Evolutionary conservation across 2,329 filamentous ascomycete genomes (phyloP).

Genomic region (Pseudocercospora fijiensis): DNA sequence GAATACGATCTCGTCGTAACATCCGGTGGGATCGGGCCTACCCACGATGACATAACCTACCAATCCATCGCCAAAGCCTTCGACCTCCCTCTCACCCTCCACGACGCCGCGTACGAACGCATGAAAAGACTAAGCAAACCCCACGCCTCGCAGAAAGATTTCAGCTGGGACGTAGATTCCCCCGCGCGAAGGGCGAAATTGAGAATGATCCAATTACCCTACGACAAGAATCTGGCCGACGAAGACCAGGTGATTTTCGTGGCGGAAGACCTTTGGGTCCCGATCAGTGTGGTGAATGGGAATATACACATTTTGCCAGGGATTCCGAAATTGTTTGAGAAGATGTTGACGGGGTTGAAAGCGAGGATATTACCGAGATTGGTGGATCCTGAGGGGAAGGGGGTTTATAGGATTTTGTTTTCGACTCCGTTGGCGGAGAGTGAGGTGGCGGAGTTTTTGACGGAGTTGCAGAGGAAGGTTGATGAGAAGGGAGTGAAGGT

Average conservation of each 20-base stretch:
- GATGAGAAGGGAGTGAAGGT: constrained; percentile 81
- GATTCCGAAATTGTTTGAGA: constrained; percentile 80
- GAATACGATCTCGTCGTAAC: constrained; percentile 95
- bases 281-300: constrained; percentile 81
- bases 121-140: constrained; percentile 82
- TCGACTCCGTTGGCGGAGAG: constrained; percentile 88
- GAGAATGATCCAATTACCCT: constrained; percentile 86
- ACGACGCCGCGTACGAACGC: constrained; percentile 71
- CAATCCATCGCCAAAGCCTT: constrained; percentile 91
- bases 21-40: constrained; percentile 92
- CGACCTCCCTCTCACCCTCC: constrained; percentile 69
- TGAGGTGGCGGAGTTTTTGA: constrained; percentile 77
- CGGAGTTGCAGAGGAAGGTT: constrained; percentile 71
- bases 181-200: constrained; percentile 76
- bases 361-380: constrained; percentile 68
- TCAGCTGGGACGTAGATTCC: constrained; percentile 82
- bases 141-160: constrained; percentile 66
- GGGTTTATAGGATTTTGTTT: constrained; percentile 74
- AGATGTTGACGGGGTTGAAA: constrained; percentile 73
- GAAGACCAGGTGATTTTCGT: constrained; percentile 77
- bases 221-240: constrained; percentile 61
- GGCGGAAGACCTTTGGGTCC: constrained; percentile 83
- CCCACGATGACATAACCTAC: constrained; percentile 98
- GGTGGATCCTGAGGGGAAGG: constrained; percentile 76
- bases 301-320: constrained; percentile 93